phyloP scores from a whole-genome alignment of 805 yeast genomes.

The Saturnispora besseyi region DNA sequence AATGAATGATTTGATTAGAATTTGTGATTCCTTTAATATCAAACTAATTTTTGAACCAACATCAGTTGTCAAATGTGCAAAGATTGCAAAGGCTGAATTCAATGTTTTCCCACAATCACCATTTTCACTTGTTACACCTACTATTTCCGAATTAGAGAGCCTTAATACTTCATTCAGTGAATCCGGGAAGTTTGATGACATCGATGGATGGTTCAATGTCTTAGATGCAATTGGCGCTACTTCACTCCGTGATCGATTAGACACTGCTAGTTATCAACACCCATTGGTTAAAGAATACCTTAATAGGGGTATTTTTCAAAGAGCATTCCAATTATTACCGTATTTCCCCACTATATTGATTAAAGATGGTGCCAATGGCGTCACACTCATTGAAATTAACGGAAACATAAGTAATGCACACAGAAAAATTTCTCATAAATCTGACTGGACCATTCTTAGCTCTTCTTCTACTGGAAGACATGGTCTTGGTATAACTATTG shows the following conservation, averaged over 20 bases:
- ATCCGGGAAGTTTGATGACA: constrained; percentile 36
- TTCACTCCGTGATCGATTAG: constrained; percentile 39
- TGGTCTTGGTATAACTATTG: constrained; percentile 47
- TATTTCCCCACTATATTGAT: constrained; percentile 56
- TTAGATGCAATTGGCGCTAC: constrained; percentile 51
- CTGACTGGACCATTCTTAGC: constrained; percentile 16
- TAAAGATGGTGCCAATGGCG: constrained; percentile 62
- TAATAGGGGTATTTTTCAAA: constrained; percentile 47
- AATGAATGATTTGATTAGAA: constrained; percentile 30
- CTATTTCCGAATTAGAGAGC: constrained; percentile 48
- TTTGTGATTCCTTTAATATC: constrained; percentile 17
- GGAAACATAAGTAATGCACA: constrained; percentile 13
- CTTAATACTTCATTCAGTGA: constrained; percentile 43
- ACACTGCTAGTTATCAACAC: constrained; percentile 23
- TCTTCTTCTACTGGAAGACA: constrained; percentile 17
- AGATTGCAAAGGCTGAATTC: constrained; percentile 32
- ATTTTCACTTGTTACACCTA: constrained; percentile 55
- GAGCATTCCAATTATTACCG: constrained; percentile 65
- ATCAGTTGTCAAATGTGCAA: constrained; percentile 51
- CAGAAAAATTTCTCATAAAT: constrained; percentile 12
- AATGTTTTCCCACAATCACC: constrained; percentile 40
- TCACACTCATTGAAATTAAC: constrained; percentile 37
- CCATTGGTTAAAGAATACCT: constrained; percentile 24
- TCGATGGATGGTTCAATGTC: constrained; percentile 65
- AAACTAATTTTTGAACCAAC: constrained; percentile 67